Evolutionary conservation across 1,284 basidiomycete species (phyloP).

Genomic region (Ustilago nuda): DNA sequence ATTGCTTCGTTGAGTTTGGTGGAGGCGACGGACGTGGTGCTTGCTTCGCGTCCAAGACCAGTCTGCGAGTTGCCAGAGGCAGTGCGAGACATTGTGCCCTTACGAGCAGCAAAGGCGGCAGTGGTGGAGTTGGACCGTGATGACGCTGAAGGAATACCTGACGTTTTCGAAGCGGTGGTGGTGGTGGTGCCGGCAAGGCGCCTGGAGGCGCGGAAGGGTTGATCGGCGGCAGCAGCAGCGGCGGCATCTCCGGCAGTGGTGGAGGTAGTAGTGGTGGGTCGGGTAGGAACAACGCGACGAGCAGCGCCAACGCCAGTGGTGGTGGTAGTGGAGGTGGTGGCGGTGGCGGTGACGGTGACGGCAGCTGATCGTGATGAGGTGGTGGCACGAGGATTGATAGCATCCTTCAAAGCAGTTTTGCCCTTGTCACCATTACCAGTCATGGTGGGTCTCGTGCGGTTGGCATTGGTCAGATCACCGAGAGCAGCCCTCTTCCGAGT

Average conservation of each 20-base stretch:
- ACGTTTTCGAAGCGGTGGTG: constrained; percentile 31
- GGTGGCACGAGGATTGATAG: constrained; percentile 48
- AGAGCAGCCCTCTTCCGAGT: constrained; percentile 67
- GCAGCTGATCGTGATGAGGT: constrained; percentile 32
- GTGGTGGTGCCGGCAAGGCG: constrained; percentile 34
- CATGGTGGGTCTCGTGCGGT: constrained; percentile 43
- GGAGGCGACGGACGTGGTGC: constrained; percentile 17
- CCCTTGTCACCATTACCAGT: constrained; percentile 45
- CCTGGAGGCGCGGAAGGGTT: constrained; percentile 44
- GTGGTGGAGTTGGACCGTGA: constrained; percentile 28
- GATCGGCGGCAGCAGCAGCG: constrained; percentile 28
- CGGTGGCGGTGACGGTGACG: constrained; percentile 11
- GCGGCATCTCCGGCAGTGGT: constrained; percentile 13
- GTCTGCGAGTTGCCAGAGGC: constrained; percentile 42
- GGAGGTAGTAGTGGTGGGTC: constrained; percentile 28
- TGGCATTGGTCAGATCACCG: constrained; percentile 67
- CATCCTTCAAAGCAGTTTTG: constrained; percentile 47
- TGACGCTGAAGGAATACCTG: constrained; percentile 30
- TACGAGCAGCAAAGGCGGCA: constrained; percentile 30
- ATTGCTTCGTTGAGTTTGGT: constrained; percentile 45
- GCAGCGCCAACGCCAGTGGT: constrained; percentile 39
- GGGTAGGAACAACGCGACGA: constrained; percentile 48
- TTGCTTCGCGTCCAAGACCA: constrained; percentile 31
- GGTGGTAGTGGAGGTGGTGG: constrained; percentile 32
- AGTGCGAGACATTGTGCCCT: constrained; percentile 43